Percentiles rank a stretch among this genome's conserved stretches.
phyloP scores from a whole-genome alignment of 108 stramenopile genomes.

The Stephanodiscus triporus region DNA sequence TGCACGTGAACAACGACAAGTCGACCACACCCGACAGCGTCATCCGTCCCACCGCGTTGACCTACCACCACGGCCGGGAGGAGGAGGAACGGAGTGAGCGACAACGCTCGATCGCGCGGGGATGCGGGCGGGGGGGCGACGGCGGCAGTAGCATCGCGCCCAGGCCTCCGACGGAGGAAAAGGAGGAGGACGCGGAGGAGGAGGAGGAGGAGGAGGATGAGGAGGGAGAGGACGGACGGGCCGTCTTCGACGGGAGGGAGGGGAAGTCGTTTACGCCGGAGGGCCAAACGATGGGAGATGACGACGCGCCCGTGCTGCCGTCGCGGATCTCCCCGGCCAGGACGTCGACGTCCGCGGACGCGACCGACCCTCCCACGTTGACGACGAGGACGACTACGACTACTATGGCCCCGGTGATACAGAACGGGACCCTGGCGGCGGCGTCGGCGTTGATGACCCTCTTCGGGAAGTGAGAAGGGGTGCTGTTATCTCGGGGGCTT shows the following conservation, averaged over 20 bases:
- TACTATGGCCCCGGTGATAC: conserved; percentile 17
- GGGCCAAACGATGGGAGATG: too few relatives aligned
- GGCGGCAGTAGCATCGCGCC: too few relatives aligned
- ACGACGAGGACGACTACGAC: conserved; percentile 5
- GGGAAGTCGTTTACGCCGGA: too few relatives aligned
- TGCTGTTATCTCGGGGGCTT: too few relatives aligned
- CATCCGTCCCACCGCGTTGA: conserved; percentile 36
- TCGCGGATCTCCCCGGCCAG: not conserved
- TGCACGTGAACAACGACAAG: conserved; percentile 15
- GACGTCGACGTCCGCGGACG: not conserved
- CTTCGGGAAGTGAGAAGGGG: conserved; percentile 23
- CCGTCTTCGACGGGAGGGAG: too few relatives aligned
- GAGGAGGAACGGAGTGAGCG: not conserved
- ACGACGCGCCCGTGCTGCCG: not conserved
- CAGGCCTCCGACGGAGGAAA: too few relatives aligned
- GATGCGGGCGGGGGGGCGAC: too few relatives aligned
- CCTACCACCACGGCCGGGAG: too few relatives aligned
- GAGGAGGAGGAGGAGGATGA: too few relatives aligned
- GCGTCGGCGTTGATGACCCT: conserved; percentile 36
- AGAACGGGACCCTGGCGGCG: conserved; percentile 32
- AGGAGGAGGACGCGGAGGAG: too few relatives aligned
- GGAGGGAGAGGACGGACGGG: too few relatives aligned
- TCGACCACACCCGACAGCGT: conserved; percentile 44
- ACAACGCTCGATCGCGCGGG: not conserved
- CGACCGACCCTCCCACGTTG: conserved; percentile 2